Evolutionary conservation across 2,329 filamentous ascomycete genomes (phyloP).

Genomic region (Fusarium sp.): DNA sequence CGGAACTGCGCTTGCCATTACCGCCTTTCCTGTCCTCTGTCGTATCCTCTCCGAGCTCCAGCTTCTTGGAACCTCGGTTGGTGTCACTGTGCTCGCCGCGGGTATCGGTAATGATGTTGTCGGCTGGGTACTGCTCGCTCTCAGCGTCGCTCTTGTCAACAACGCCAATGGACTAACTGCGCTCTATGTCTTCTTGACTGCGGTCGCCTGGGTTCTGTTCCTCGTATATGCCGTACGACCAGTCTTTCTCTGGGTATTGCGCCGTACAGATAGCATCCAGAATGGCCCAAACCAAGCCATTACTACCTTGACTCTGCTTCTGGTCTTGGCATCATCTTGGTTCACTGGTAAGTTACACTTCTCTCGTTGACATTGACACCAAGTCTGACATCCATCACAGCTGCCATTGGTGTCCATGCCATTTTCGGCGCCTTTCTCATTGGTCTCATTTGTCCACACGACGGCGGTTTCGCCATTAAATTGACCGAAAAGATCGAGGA

Average conservation of each 20-base stretch:
- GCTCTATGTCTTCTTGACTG: slow-evolving; percentile 85
- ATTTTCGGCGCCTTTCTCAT: slow-evolving; percentile 96
- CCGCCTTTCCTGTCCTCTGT: slow-evolving; percentile 91
- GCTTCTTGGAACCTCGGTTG: slow-evolving; percentile 84
- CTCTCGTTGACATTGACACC: background rate
- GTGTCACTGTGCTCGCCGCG: slow-evolving; percentile 89
- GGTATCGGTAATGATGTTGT: slow-evolving; percentile 89
- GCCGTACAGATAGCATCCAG: slow-evolving; percentile 82
- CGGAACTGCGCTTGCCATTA: slow-evolving; percentile 94
- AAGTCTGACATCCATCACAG: slow-evolving; percentile 12
- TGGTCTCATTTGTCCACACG: slow-evolving; percentile 90
- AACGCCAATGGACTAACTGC: slow-evolving; percentile 86
- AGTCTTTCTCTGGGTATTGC: slow-evolving; percentile 80
- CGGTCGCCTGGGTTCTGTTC: slow-evolving; percentile 82
- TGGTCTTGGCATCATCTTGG: slow-evolving; percentile 85
- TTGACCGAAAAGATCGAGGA: slow-evolving; percentile 96
- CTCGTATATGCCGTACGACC: slow-evolving; percentile 82
- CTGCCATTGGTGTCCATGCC: slow-evolving; percentile 89
- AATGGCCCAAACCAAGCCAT: slow-evolving; percentile 91
- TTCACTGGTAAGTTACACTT: slow-evolving; percentile 72
- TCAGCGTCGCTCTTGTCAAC: slow-evolving; percentile 95
- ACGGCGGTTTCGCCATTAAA: slow-evolving; percentile 91
- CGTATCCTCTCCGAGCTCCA: slow-evolving; percentile 94
- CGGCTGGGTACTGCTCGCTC: slow-evolving; percentile 88
- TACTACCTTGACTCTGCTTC: slow-evolving; percentile 84